phyloP scores from a whole-genome alignment of 2,329 filamentous ascomycete species.

The Colletotrichum tropicicola region DNA sequence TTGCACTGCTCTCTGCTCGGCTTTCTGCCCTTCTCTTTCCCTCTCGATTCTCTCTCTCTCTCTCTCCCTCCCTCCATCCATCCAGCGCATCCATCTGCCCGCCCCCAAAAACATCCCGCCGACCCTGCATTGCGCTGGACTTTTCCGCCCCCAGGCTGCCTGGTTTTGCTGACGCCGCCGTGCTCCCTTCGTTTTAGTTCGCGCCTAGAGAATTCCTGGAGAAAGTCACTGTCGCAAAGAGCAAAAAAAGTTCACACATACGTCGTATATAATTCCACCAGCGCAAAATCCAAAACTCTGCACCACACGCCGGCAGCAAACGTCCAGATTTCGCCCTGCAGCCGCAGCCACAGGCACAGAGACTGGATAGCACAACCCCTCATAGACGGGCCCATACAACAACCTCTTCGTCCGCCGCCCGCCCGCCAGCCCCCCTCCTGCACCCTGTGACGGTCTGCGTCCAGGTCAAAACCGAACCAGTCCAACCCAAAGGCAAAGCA shows the following conservation, averaged over 20 bases:
- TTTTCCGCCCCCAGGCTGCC: conserved; percentile 10
- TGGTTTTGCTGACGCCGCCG: conserved; percentile 25
- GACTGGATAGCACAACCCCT: neutral
- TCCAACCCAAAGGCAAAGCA: neutral
- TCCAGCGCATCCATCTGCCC: neutral
- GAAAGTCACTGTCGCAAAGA: conserved; percentile 24
- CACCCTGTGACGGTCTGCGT: neutral
- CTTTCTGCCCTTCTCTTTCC: neutral
- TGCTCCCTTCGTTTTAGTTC: conserved; percentile 23
- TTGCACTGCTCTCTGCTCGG: neutral
- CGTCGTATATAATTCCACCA: conserved; percentile 27
- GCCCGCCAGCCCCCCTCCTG: neutral
- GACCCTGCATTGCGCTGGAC: neutral
- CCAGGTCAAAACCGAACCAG: neutral
- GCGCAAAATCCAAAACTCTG: conserved; percentile 3
- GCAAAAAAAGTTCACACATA: conserved; percentile 24
- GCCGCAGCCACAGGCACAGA: too few species aligned
- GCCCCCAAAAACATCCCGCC: neutral
- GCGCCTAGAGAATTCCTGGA: conserved; percentile 30
- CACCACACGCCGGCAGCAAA: conserved; percentile 1
- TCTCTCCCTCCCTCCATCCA: neutral
- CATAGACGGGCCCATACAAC: neutral
- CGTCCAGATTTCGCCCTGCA: neutral
- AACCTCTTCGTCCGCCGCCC: neutral
- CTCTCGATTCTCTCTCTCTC: neutral